Percentiles rank a stretch among this genome's conserved stretches.
Evolutionary conservation across 768 basidiomycete species (phyloP).

Genomic region (Pleurotus ostreatus): DNA sequence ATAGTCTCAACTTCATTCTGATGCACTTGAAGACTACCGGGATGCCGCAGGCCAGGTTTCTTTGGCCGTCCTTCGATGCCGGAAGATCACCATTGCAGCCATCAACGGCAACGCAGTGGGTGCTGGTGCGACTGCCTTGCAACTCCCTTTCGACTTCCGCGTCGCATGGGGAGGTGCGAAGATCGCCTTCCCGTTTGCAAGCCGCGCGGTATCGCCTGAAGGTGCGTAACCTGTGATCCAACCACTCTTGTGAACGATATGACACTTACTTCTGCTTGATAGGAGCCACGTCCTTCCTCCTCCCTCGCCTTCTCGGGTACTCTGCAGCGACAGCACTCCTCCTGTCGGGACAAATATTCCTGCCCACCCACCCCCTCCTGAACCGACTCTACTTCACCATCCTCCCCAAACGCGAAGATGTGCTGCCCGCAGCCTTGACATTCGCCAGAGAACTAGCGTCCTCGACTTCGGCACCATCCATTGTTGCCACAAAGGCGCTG

Average conservation of each 20-base stretch:
- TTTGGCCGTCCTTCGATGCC: conserved; percentile 47
- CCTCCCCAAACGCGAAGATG: conserved; percentile 44
- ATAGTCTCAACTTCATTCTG: not conserved
- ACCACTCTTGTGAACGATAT: not conserved
- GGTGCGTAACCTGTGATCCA: conserved; percentile 22
- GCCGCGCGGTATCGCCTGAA: conserved; percentile 46
- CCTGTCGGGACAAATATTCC: conserved; percentile 41
- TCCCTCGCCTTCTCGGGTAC: conserved; percentile 51
- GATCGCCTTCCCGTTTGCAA: conserved; percentile 44
- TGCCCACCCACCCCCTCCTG: conserved; percentile 40
- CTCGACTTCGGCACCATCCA: conserved; percentile 45
- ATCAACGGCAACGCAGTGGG: conserved; percentile 53
- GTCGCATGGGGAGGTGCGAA: conserved; percentile 49
- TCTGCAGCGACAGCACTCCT: conserved; percentile 50
- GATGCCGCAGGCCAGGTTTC: conserved; percentile 45
- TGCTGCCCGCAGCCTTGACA: conserved; percentile 47
- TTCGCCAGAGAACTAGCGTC: conserved; percentile 48
- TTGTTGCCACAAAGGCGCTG: conserved; percentile 49
- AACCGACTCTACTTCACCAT: conserved; percentile 42
- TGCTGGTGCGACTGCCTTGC: conserved; percentile 43
- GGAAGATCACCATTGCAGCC: conserved; percentile 50
- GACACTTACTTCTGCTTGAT: not conserved
- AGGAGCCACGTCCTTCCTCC: conserved; percentile 43
- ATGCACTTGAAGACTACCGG: conserved; percentile 46
- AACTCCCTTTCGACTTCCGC: conserved; percentile 50